Base-by-base conservation (phyloP, 2,329 filamentous ascomycete species). In the Fusarium staphyleae region DNA sequence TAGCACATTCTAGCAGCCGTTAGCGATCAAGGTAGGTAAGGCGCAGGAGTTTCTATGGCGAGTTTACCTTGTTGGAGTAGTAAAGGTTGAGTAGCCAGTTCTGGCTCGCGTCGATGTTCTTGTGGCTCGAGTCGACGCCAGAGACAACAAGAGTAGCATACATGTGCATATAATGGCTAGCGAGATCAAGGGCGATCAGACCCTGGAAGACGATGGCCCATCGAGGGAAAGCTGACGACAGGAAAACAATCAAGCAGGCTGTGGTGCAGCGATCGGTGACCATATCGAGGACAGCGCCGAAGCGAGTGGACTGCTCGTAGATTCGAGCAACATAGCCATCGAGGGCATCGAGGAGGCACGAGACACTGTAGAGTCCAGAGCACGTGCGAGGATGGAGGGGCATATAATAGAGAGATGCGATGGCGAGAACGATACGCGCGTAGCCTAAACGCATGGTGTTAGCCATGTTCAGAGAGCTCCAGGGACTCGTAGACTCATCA, bases 101-200 rank as follows among this genome's bases (percentile, higher is more conserved):
- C 73, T 92, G 82, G 72, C 85, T 90, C 75, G 89, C 88, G 71
- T 96, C 91, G 45, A 99, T 87, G 67, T 90, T 93, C 86, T 99
- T 99, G 79, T 99, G 95, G 78, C 92, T 88, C 61, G 77, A 90
- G 66, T 87, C 84, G 47, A 85, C 82, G 46, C 91, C 91, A 47
- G 89, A 91, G 86, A 96, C 95, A 62, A 88, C 87, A 69, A 97
- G 79, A 1, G 92, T 96, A 11, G 93, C 91, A 72, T 96, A 98
- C 95, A 99, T 99, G 78, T 99, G 95, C 81, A 98, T 93, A 73
- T 98, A 99, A 76, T 99, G 95, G 73, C 92, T 96, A 22, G 95
- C 90, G 62, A 99, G 83, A 75, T 99, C 95, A 67, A 99, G 78
- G 48, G 89, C 89, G 74, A 99, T 96, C 70, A 99, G 78, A 36